A percentile compares a stretch with the other conserved stretches of the same genome.
phyloP scores from a whole-genome alignment of 306 rosid species.

The Dicorynia guianensis region DNA sequence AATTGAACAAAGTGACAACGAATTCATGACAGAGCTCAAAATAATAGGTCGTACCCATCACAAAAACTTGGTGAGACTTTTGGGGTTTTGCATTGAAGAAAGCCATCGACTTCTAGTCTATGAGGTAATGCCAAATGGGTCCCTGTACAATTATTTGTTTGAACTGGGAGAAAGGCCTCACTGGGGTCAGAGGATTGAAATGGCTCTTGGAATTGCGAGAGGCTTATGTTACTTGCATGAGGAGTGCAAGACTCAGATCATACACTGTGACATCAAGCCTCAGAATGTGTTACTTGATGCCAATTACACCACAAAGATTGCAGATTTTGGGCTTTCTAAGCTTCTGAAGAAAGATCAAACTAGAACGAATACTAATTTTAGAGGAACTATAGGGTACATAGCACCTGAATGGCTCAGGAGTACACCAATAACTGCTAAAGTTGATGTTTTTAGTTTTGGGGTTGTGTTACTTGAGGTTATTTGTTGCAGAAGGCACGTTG shows the following conservation, averaged over 20 bases:
- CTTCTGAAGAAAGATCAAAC: constrained; percentile 47
- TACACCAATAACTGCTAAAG: constrained; percentile 47
- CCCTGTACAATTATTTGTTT: constrained; percentile 40
- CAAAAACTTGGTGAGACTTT: constrained; percentile 46
- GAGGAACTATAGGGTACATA: constrained; percentile 51
- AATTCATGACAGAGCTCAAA: constrained; percentile 52
- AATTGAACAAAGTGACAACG: constrained; percentile 38
- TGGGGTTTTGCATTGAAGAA: constrained; percentile 46
- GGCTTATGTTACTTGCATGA: constrained; percentile 48
- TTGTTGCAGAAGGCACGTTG: constrained; percentile 42
- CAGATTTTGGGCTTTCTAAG: constrained; percentile 53
- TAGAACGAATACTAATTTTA: constrained; percentile 43
- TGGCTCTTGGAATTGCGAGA: constrained; percentile 46
- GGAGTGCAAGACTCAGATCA: constrained; percentile 48
- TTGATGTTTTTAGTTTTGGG: constrained; percentile 50
- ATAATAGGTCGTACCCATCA: constrained; percentile 50
- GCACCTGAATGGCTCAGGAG: constrained; percentile 51
- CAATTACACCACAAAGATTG: constrained; percentile 43
- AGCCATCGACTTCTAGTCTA: constrained; percentile 43
- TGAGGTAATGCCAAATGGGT: constrained; percentile 49
- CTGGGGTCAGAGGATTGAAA: constrained; percentile 48
- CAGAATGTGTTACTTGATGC: constrained; percentile 51
- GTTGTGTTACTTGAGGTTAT: constrained; percentile 43
- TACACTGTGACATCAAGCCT: constrained; percentile 54
- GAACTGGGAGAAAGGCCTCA: constrained; percentile 35